Base-by-base conservation (phyloP, 768 basidiomycete genomes). In the Trichaptum fuscoviolaceum region DNA sequence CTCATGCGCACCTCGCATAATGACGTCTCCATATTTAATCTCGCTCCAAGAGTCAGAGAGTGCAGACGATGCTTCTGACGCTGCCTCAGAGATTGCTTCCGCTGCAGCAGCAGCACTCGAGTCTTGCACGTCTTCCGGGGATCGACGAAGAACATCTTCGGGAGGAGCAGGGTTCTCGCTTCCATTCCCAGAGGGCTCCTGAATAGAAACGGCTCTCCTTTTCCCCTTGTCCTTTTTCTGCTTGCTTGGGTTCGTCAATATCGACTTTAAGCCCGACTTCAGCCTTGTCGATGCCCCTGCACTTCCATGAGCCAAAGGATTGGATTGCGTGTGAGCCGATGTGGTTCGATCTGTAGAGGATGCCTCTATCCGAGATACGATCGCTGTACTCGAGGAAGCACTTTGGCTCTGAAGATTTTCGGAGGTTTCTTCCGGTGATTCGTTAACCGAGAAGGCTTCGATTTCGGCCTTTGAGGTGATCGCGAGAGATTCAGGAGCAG, bases 1-100 rank as follows among this genome's bases (percentile, higher is more conserved):
- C 59, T 64, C 36, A 65, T 24, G 69, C 79, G 67, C 70, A 94
- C 94, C 95, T 83, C 90, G 81, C 78, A 95, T 82, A n/a, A 91
- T 75, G 10, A 89, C 79, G 36, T 89, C 85, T 18, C 82, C 86
- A 75, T 77, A 78, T 12, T 73, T 68, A 25, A 75, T 64, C 42
- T 52, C 42, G 42, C 42, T 52, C 42, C 42, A 52, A 20, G 42
- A 52, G 15, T 52, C 42, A 12, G 42, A 52, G 3, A 52, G 42
- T 52, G 42, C 42, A 12, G 42, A 52, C 17, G 72, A 65, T 1
- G 64, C 52, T 52, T 71, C 63, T n/a, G 70, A 66, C 2, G 68
- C 66, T 23, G 72, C 75, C 35, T 76, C 70, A 12, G 65, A 25
- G 3, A 25, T 25, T 18, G 59, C 59, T 68, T 57, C 24, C 69